A percentile compares a stretch with the other conserved stretches of the same genome.
These are phyloP conservation scores for Glaciozyma antarctica DNA, from an alignment of 768 basidiomycete genomes.

Conservation along the genomic window DNA sequence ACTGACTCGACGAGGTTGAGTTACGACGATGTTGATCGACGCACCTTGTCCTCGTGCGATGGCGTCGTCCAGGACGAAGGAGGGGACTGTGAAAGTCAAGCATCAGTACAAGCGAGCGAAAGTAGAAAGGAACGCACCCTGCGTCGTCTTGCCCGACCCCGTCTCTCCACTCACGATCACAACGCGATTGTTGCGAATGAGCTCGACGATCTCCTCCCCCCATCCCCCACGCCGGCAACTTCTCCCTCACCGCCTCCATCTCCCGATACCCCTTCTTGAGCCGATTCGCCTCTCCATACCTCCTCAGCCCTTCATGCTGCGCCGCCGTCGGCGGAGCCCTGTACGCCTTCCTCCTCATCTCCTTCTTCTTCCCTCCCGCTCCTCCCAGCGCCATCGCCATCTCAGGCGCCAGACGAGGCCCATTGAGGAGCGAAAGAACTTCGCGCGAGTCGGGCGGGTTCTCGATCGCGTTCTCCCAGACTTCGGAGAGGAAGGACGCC, in stretches of 20 bases:
- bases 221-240: conserved; percentile 66
- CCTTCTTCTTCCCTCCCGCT: conserved; percentile 6
- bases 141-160: conserved; percentile 86
- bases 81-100: conserved; percentile 52
- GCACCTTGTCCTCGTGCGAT: conserved; percentile 56
- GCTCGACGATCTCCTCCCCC: conserved; percentile 54
- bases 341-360: conserved; percentile 2
- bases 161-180: conserved; percentile 86
- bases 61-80: conserved; percentile 77
- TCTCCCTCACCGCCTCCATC: conserved; percentile 51
- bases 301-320: conserved; percentile 29
- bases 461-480: conserved; percentile 48
- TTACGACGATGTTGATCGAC: conserved; percentile 64
- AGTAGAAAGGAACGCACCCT: conserved; percentile 45
- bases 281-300: conserved; percentile 34
- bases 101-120: not conserved
- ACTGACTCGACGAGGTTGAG: conserved; percentile 80
- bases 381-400: conserved; percentile 18
- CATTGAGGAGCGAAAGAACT: conserved; percentile 53
- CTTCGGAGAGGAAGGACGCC: conserved; percentile 52
- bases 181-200: conserved; percentile 54
- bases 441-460: conserved; percentile 63
- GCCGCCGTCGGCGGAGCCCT: conserved; percentile 16
- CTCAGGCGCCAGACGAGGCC: conserved; percentile 36
- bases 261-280: conserved; percentile 43